Conservation (phyloP, 129 eudicot genomes). For the Flaveria linearis region DNA sequence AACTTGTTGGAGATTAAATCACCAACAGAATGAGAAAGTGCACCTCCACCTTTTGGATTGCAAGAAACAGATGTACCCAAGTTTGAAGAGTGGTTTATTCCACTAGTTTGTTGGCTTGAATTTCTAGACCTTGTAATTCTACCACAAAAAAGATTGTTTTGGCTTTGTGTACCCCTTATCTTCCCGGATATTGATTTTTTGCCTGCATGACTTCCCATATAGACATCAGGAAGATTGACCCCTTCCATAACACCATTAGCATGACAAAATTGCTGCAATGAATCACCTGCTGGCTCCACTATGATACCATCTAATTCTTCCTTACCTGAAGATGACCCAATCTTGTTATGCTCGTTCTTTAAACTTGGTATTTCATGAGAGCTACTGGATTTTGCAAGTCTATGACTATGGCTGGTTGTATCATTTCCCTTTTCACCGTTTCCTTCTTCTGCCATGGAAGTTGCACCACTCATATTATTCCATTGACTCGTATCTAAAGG, state of each 20-base stretch:
- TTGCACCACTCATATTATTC: conserved; percentile 27
- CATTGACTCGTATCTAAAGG: conserved; percentile 31
- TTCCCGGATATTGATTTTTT: conserved; percentile 32
- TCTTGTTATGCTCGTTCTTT: conserved; percentile 28
- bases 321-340: conserved; percentile 23
- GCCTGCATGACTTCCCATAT: conserved; percentile 33
- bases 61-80: conserved; percentile 27
- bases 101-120: conserved; percentile 32
- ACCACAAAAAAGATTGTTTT: conserved; percentile 23
- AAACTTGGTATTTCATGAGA: conserved; percentile 29
- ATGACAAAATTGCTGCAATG: conserved; percentile 26
- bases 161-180: conserved; percentile 30
- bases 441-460: conserved; percentile 30
- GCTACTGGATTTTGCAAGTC: conserved; percentile 43
- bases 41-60: conserved; percentile 33
- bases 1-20: conserved; percentile 34
- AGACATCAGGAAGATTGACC: conserved; percentile 23
- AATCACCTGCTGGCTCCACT: conserved; percentile 25
- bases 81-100: conserved; percentile 27
- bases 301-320: conserved; percentile 18
- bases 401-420: conserved; percentile 27
- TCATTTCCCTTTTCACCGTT: conserved; percentile 25
- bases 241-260: conserved; percentile 25
- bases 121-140: conserved; percentile 42
- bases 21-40: conserved; percentile 29